Evolutionary conservation across 2,329 filamentous ascomycete species (phyloP), one percentile per base, ranked within the genome.

Genomic region (Ceratocystis alfenasii): DNA sequence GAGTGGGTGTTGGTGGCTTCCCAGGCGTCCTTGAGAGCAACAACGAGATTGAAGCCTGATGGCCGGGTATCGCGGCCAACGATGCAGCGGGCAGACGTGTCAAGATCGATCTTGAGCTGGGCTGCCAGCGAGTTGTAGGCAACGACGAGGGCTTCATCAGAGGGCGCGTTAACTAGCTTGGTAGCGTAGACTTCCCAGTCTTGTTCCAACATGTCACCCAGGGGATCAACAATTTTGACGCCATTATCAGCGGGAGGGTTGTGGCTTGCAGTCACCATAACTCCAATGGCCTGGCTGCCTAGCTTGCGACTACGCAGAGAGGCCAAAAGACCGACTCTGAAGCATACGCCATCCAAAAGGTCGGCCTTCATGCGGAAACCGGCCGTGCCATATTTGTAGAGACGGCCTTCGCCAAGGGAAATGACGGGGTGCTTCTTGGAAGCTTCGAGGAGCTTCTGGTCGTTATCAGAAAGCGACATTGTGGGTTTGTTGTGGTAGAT

Each of bases 171-270:
- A 73, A 95, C 92, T 69, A 99, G 86, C 72, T 83, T 83, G 45
- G 94, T 97, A 65, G 92, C 91, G 75, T 92, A 87, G 46, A 81
- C 80, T 78, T 99, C 94, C 94, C 94, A 99, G 68, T 93, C 89
- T 75, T 92, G 87, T 83, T 95, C 90, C 62, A 96, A 83, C 94
- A 97, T 97, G 76, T 97, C 94, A 70, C 94, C 93, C 87, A 95
- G 88, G 12, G 94, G 94, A 76, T 99, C 94, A 69, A 99, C 90
- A 71, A 99, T 85, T 82, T 96, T 96, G 75, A 96, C 88, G 63
- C 91, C 91, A 75, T 96, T 96, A 77, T 96, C 91, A 71, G 85
- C 82, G 44, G 91, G 87, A 20, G 89, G 89, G 77, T 96, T 96
- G 80, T 96, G 91, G 73, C 89, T 95, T 69, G 91, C 91, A 53